These are phyloP conservation scores for Funneliformis caledonium DNA, from an alignment of 371 early-diverging fungal species.

Conservation along the genomic window DNA sequence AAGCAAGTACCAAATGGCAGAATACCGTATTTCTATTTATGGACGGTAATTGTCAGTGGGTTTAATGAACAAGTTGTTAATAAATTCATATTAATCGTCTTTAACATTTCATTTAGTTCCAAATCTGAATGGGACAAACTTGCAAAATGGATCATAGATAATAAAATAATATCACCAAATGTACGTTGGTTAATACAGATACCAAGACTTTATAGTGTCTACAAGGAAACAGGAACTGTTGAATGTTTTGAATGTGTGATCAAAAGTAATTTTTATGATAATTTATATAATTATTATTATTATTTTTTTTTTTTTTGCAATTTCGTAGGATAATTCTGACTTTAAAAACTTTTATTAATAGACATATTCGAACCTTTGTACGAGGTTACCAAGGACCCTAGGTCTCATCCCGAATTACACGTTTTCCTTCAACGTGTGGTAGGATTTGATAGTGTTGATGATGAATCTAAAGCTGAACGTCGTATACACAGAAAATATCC, in stretches of 20 bases:
- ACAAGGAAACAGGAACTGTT: conserved; percentile 73
- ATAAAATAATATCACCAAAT: conserved; percentile 89
- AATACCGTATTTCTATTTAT: conserved; percentile 93
- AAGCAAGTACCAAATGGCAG: conserved; percentile 95
- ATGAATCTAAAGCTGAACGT: conserved; percentile 93
- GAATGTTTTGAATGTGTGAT: conserved; percentile 84
- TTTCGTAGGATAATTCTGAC: not conserved
- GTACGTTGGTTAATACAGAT: conserved; percentile 98
- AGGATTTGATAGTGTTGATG: conserved; percentile 98
- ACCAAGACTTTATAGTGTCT: conserved; percentile 94
- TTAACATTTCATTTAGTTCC: conserved; percentile 50
- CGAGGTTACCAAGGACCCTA: conserved; percentile 89
- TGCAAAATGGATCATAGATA: conserved; percentile 93
- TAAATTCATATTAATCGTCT: not conserved
- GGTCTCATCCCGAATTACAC: conserved; percentile 86
- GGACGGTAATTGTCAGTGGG: conserved; percentile 61
- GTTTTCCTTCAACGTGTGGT: conserved; percentile 94
- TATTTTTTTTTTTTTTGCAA: not conserved
- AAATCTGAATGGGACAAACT: conserved; percentile 93
- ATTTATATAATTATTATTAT: too few species aligned
- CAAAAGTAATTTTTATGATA: conserved; percentile 56
- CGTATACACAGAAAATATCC: conserved; percentile 86
- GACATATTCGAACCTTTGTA: conserved; percentile 95
- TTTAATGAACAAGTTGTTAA: not conserved
- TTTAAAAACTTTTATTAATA: conserved; percentile 36